These are phyloP conservation scores for Didymella lethalis DNA, from an alignment of 2,329 filamentous ascomycete species.

Conservation along the genomic window DNA sequence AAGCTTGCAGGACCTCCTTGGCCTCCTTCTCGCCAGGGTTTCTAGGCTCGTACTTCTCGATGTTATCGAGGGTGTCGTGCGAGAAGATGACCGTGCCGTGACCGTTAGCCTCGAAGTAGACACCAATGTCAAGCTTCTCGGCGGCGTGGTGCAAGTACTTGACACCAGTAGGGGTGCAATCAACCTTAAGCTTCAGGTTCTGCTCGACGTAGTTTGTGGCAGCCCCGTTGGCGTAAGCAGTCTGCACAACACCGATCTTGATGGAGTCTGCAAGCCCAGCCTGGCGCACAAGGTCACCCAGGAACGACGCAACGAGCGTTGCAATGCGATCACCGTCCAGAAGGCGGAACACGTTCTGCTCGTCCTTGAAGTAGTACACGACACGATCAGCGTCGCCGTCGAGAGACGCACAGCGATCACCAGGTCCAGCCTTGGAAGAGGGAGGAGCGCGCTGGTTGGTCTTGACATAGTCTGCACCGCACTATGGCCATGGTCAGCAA, in stretches of 20 bases:
- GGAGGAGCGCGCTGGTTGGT: conserved; percentile 92
- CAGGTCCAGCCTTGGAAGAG: conserved; percentile 76
- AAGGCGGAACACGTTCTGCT: conserved; percentile 84
- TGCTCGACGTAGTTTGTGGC: conserved; percentile 92
- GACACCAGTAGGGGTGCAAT: conserved; percentile 93
- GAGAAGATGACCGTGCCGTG: conserved; percentile 98
- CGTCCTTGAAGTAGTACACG: conserved; percentile 92
- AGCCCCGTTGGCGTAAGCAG: conserved; percentile 95
- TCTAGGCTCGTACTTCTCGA: conserved; percentile 81
- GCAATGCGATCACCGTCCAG: conserved; percentile 97
- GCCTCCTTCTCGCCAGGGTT: conserved; percentile 92
- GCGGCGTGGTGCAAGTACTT: conserved; percentile 99
- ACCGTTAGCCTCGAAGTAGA: conserved; percentile 98
- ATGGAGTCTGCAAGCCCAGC: conserved; percentile 81
- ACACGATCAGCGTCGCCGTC: conserved; percentile 96
- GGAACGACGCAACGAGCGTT: conserved; percentile 90
- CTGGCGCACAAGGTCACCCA: conserved; percentile 83
- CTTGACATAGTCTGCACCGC: conserved; percentile 96
- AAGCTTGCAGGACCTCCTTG: conserved; percentile 81
- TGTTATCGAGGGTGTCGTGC: conserved; percentile 77
- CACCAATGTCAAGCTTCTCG: conserved; percentile 90
- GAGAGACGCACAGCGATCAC: conserved; percentile 85
- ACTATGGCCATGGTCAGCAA: conserved; percentile 59
- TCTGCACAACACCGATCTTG: conserved; percentile 94
- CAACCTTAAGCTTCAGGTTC: conserved; percentile 84